Percentiles rank a stretch among this genome's conserved stretches.
These are phyloP conservation scores for Leucocoprinus birnbaumii DNA, from an alignment of 768 basidiomycete species.

Conservation along the genomic window DNA sequence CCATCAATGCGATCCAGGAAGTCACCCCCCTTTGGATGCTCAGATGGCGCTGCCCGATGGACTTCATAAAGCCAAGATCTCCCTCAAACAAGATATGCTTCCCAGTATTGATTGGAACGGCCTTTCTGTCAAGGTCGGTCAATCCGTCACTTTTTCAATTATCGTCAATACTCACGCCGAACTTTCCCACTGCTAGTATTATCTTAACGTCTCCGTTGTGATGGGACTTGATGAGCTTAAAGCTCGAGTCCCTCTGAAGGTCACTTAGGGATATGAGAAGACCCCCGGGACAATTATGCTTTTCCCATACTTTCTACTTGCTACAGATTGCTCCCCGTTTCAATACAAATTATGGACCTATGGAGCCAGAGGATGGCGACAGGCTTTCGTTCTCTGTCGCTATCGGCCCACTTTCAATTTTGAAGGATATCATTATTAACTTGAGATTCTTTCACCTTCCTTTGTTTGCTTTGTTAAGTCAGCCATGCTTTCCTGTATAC, in stretches of 20 bases:
- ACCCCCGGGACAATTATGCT: no score
- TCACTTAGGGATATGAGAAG: no score
- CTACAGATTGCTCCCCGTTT: no score
- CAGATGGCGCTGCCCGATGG: slow-evolving; percentile 62
- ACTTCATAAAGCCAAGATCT: slow-evolving; percentile 57
- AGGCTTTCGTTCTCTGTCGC: no score
- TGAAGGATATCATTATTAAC: slow-evolving; percentile 8
- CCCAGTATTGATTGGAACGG: slow-evolving; percentile 68
- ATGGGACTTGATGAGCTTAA: slow-evolving; percentile 61
- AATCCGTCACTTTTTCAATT: slow-evolving; percentile 6
- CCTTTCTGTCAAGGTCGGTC: slow-evolving; percentile 57
- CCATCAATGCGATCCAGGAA: slow-evolving; percentile 32
- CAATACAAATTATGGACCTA: not conserved
- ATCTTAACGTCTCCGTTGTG: slow-evolving; percentile 67
- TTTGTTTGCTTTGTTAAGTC: not conserved
- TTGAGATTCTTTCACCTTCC: not conserved
- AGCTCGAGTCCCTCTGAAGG: slow-evolving; percentile 58
- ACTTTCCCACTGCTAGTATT: slow-evolving; percentile 47
- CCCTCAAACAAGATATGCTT: slow-evolving; percentile 54
- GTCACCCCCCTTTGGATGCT: slow-evolving; percentile 44
- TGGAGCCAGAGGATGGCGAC: no score
- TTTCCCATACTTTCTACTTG: no score
- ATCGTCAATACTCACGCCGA: slow-evolving; percentile 6
- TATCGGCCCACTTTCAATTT: not conserved
- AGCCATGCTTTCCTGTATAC: not conserved